Evolutionary conservation across 345 rosid genomes (phyloP), one percentile per base, ranked within the genome.

Genomic region (Sapria himalayana): DNA sequence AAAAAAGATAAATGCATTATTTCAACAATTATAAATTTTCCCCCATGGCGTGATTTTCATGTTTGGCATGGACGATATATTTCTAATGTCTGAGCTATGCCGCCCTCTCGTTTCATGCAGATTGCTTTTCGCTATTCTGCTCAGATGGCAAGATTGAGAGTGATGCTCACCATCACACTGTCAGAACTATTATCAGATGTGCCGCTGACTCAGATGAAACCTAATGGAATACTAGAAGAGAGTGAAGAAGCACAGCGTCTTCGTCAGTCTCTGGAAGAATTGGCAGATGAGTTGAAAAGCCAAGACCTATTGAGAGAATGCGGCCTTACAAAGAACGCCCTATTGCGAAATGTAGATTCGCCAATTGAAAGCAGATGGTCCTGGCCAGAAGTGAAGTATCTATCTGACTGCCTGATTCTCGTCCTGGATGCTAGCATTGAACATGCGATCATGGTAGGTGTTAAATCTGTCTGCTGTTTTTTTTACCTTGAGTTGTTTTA

Each of bases 371-470:
- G 71, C 42, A 65, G 63, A 45, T 89, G 95, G 98, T 74, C 93
- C 39, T 89, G 98, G 98, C 48, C 48, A 34, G 84, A 76, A 55
- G 84, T 76, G 54, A 82, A 82, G 67, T 52, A 55, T 64, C 81
- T 82, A 25, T 76, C 98, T 36, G 60, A 63, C 53, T 60, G 73
- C 56, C 80, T 89, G 59, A 71, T 89, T 51, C 66, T 76, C 40
- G 92, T 93, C 55, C 98, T 89, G 50, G 95, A 89, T 71, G 95
- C 95, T 34, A 79, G 95, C 68, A 62, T 89, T 39, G 95, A 81
- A 33, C 93, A 89, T 69, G 77, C 98, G 22, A 76, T 82, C 45
- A 58, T 89, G 95, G 98, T 89, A 71, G 64, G 93, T 60, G 39
- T 22, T 35, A 9, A 37, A 5, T 18, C 23, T 37, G 23, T 52